Evolutionary conservation across 192 early-diverging fungal genomes (phyloP).

Genomic region (Irineochytrium annulatum): DNA sequence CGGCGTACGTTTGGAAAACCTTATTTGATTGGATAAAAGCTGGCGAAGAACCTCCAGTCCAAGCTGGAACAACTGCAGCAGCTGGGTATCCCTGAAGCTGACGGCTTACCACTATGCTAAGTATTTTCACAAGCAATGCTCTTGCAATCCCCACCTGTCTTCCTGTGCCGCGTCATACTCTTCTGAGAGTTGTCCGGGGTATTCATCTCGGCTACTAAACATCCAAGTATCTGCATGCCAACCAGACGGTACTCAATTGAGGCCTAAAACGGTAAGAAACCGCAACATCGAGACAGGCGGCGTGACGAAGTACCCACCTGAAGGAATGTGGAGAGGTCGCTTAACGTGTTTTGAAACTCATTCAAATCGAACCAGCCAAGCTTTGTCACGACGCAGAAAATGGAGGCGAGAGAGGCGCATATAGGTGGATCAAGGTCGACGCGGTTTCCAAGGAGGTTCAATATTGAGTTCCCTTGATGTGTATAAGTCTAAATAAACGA

Average conservation of each 20-base stretch:
- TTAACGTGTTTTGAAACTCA: conserved; percentile 52
- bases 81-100: conserved; percentile 45
- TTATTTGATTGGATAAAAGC: conserved; percentile 17
- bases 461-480: conserved; percentile 52
- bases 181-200: conserved; percentile 41
- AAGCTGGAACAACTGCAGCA: conserved; percentile 55
- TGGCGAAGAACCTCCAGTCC: conserved; percentile 14
- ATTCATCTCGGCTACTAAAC: conserved; percentile 76
- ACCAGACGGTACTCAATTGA: conserved; percentile 54
- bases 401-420: conserved; percentile 50
- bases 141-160: conserved; percentile 47
- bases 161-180: conserved; percentile 65
- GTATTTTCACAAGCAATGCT: not conserved
- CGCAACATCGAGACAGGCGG: not conserved
- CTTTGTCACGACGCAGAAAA: conserved; percentile 63
- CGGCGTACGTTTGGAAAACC: conserved; percentile 40
- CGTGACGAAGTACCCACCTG: conserved; percentile 22
- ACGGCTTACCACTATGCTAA: conserved; percentile 26
- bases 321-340: conserved; percentile 22
- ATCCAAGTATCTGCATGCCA: conserved; percentile 62
- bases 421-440: conserved; percentile 43
- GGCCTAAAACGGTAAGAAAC: conserved; percentile 30
- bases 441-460: conserved; percentile 43
- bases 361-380: conserved; percentile 72
- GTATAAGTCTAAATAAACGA: conserved; percentile 1